Conservation (phyloP, 345 rosid species). For the Laguncularia racemosa region DNA sequence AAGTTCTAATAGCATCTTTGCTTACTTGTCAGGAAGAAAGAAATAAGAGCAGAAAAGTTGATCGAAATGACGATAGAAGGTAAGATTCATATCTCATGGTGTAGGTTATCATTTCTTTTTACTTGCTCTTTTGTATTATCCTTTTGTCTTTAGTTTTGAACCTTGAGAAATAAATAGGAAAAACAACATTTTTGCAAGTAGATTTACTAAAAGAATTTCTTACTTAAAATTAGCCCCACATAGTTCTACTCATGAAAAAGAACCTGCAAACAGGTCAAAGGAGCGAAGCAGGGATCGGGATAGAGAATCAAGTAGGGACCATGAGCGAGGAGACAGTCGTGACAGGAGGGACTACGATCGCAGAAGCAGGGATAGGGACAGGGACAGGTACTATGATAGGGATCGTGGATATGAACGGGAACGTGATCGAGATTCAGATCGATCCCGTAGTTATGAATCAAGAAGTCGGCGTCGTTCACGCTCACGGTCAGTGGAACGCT, state of each 20-base stretch:
- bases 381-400: conserved; percentile 70
- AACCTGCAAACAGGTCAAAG: conserved; percentile 46
- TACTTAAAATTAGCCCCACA: background rate
- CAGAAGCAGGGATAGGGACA: conserved; percentile 59
- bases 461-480: conserved; percentile 73
- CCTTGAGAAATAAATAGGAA: no score
- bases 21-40: conserved; percentile 59
- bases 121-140: background rate
- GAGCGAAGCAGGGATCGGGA: conserved; percentile 52
- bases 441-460: conserved; percentile 70
- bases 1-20: no score
- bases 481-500: conserved; percentile 71
- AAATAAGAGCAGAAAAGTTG: conserved; percentile 59
- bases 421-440: conserved; percentile 58
- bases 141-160: background rate
- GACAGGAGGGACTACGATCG: conserved; percentile 86
- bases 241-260: background rate
- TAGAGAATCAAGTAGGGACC: conserved; percentile 63
- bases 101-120: background rate
- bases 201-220: background rate
- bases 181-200: no score
- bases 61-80: conserved; percentile 50
- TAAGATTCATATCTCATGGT: conserved; percentile 7
- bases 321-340: conserved; percentile 57
- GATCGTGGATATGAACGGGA: conserved; percentile 59